Percentiles rank a stretch among this genome's conserved stretches.
Evolutionary conservation across 148 eudicot genomes (phyloP).

Genomic region (Heliosperma pusillum): DNA sequence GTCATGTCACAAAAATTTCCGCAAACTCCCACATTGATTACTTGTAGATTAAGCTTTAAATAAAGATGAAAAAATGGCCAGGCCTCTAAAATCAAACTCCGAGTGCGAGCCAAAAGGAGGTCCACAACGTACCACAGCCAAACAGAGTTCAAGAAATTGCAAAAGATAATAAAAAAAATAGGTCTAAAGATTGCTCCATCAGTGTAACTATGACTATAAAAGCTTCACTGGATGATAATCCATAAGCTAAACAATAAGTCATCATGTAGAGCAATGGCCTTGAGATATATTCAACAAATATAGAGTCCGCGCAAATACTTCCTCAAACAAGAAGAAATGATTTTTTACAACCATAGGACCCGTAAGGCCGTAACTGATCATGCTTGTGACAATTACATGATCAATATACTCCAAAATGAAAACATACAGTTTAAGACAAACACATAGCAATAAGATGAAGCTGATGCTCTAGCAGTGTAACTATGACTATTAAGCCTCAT

Average conservation of each 20-base stretch:
- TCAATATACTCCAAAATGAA: not conserved
- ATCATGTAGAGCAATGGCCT: slow-evolving; percentile 34
- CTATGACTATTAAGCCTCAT: not conserved
- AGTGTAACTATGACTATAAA: slow-evolving; percentile 43
- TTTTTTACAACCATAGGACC: not conserved
- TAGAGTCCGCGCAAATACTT: not conserved
- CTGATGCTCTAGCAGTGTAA: not conserved
- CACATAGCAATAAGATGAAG: not conserved
- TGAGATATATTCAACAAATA: not conserved
- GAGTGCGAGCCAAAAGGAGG: not conserved
- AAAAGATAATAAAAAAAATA: slow-evolving; percentile 1
- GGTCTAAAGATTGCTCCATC: slow-evolving; percentile 30
- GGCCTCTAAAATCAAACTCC: not conserved
- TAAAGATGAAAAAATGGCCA: not conserved
- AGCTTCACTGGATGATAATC: slow-evolving; percentile 37
- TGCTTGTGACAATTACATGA: not conserved
- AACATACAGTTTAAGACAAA: not conserved
- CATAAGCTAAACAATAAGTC: slow-evolving; percentile 34
- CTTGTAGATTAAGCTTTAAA: not conserved
- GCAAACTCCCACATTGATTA: not conserved
- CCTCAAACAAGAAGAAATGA: not conserved
- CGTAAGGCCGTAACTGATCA: not conserved
- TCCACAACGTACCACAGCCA: not conserved
- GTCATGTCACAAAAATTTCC: not conserved
- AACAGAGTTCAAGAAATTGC: not conserved